Evolutionary conservation across 2,329 filamentous ascomycete genomes (phyloP), one percentile per base, ranked within the genome.

Genomic region (Xylaria arbuscula): DNA sequence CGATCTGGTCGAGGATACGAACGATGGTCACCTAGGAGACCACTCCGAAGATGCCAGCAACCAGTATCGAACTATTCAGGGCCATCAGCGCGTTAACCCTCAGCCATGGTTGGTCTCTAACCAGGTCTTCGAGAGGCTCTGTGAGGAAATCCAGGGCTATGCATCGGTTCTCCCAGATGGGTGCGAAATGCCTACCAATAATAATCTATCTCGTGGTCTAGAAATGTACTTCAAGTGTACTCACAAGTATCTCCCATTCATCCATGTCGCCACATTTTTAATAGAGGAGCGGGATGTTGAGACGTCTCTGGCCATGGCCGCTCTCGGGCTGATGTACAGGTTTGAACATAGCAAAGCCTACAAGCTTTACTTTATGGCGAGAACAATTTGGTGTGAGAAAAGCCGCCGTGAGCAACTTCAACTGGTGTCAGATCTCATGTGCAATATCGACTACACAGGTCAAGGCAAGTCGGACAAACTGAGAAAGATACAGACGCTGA

Each of bases 361-460:
- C 45, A 83, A 87, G 53, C 80, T 89, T 2, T 89, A 88, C 73
- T 84, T 86, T 74, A 84, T 85, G 13, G 85, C 86, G 11, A 87
- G 85, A 72, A 81, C 85, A 9, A 84, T 89, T 40, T 80, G 87
- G 40, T 79, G 83, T 0, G 82, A 87, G 71, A 83, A 85, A 19
- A 83, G 88, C 47, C 81, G 83, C 50, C 80, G 83, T 66, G 79
- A 83, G 64, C 84, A 87, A 70, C 81, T 83, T 57, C 82, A 81
- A 45, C 77, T 84, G 4, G 78, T 66, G 11, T 70, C 47, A 5
- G 48, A 65, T 48, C 45, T 72, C 10, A 36, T 71, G 32, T 62
- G 57, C 32, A 57, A 63, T 17, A 40, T 48, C 56, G 19, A 24
- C 51, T 1, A 42, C 45, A 22, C 13, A 57, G 51, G 2, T 32